These are phyloP conservation scores for Moelleriella libera DNA, from an alignment of 2,329 filamentous ascomycete species.

Conservation along the genomic window DNA sequence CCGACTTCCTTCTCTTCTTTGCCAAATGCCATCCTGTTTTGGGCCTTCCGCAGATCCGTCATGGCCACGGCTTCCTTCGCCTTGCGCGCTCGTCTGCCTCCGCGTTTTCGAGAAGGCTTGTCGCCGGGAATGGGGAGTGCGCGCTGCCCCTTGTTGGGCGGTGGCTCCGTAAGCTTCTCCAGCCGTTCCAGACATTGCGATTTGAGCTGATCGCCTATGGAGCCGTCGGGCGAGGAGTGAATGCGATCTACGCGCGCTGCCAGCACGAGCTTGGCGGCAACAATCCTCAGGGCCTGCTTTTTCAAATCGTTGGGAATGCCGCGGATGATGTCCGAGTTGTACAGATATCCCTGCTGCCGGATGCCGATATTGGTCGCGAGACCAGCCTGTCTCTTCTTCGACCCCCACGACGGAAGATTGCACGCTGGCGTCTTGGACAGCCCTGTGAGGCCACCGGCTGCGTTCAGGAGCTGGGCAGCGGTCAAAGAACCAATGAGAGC, in stretches of 20 bases:
- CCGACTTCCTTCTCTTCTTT: conserved; percentile 91
- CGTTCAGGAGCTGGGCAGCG: conserved; percentile 91
- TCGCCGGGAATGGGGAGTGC: conserved; percentile 89
- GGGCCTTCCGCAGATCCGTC: conserved; percentile 90
- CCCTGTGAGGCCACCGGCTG: conserved; percentile 74
- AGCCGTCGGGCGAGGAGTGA: conserved; percentile 68
- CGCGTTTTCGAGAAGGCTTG: conserved; percentile 85
- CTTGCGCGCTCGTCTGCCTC: conserved; percentile 77
- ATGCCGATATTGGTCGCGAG: conserved; percentile 88
- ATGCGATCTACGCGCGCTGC: conserved; percentile 82
- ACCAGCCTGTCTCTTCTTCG: conserved; percentile 72
- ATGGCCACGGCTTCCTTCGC: conserved; percentile 95
- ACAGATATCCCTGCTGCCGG: conserved; percentile 85
- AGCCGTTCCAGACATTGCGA: conserved; percentile 72
- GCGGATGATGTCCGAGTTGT: conserved; percentile 78
- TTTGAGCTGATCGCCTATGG: conserved; percentile 68
- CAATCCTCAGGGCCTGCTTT: conserved; percentile 87
- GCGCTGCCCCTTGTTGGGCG: conserved; percentile 74
- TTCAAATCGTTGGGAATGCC: conserved; percentile 76
- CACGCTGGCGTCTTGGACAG: conserved; percentile 87
- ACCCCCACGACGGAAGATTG: conserved; percentile 82
- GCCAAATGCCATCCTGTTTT: conserved; percentile 91
- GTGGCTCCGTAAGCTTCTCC: conserved; percentile 84
- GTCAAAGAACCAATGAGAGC: conserved; percentile 83
- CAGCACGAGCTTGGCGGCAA: conserved; percentile 86